These are phyloP conservation scores for Colletotrichum endophyticum DNA, from an alignment of 2,329 filamentous ascomycete species.

Conservation along the genomic window DNA sequence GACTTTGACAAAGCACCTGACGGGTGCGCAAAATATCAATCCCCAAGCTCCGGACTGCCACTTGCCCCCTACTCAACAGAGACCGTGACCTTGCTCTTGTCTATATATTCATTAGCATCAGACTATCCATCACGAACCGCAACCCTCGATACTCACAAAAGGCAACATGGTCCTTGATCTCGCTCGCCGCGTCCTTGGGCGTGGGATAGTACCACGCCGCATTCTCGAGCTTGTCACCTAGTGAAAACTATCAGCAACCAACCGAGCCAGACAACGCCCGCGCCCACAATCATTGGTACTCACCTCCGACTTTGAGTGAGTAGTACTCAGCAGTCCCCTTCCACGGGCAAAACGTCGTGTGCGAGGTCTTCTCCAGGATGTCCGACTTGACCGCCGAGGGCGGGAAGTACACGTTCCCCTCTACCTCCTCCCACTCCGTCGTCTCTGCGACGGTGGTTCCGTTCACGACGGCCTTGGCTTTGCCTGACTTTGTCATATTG, in stretches of 20 bases:
- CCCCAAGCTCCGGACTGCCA: background rate
- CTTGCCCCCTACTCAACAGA: constrained; percentile 14
- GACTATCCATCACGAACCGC: background rate
- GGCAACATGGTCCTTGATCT: constrained; percentile 60
- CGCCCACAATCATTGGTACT: constrained; percentile 2
- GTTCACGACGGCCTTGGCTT: constrained; percentile 50
- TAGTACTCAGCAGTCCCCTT: constrained; percentile 65
- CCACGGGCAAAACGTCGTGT: constrained; percentile 58
- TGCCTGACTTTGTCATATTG: constrained; percentile 27
- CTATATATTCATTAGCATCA: constrained; percentile 23
- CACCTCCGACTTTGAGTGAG: constrained; percentile 53
- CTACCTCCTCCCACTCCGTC: constrained; percentile 56
- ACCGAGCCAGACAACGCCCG: background rate
- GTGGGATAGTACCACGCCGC: constrained; percentile 65
- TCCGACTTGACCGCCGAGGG: constrained; percentile 48
- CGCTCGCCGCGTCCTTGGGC: constrained; percentile 50
- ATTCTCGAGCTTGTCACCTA: constrained; percentile 52
- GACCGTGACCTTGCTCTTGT: constrained; percentile 37
- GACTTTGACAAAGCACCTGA: background rate
- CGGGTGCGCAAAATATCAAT: background rate
- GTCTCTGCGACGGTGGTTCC: constrained; percentile 56
- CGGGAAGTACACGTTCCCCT: constrained; percentile 64
- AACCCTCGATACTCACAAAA: constrained; percentile 53
- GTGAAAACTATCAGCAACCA: background rate
- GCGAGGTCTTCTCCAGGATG: constrained; percentile 47